A percentile compares a stretch with the other conserved stretches of the same genome.
These are phyloP conservation scores for Dictyostelium intermedium DNA, from an alignment of 78 protist species.

Conservation along the genomic window DNA sequence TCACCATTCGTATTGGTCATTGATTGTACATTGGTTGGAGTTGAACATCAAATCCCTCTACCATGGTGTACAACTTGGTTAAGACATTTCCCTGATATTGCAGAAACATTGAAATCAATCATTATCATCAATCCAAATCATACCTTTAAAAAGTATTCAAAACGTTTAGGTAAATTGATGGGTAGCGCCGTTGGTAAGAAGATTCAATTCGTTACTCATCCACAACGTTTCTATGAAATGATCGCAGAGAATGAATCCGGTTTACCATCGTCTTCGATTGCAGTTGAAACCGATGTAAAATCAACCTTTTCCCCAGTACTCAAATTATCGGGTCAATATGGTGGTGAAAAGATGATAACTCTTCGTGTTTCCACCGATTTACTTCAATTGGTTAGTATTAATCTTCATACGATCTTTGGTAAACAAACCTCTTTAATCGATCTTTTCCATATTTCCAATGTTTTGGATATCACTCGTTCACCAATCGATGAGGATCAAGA, in stretches of 20 bases:
- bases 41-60: constrained; percentile 16
- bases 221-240: constrained; percentile 14
- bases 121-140: constrained; percentile 30
- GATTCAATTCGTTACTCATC: constrained; percentile 20
- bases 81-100: constrained; percentile 49
- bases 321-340: constrained; percentile 53
- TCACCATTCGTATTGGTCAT: constrained; percentile 40
- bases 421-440: constrained; percentile 23
- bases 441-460: constrained; percentile 25
- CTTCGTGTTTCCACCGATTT: background rate
- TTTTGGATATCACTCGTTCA: constrained; percentile 13
- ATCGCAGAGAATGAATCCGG: constrained; percentile 19
- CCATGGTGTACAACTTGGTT: constrained; percentile 64
- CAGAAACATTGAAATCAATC: constrained; percentile 10
- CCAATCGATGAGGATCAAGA: constrained; percentile 18
- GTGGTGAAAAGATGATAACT: constrained; percentile 36
- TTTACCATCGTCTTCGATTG: constrained; percentile 25
- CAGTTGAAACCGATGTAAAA: constrained; percentile 59
- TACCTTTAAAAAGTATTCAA: constrained; percentile 28
- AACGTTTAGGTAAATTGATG: constrained; percentile 29
- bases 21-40: constrained; percentile 45
- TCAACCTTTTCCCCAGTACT: constrained; percentile 45
- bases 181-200: constrained; percentile 26
- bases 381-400: constrained; percentile 32
- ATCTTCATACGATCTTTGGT: constrained; percentile 43